phyloP scores from a whole-genome alignment of 163 green algal genomes.

The Dunaliella salina region DNA sequence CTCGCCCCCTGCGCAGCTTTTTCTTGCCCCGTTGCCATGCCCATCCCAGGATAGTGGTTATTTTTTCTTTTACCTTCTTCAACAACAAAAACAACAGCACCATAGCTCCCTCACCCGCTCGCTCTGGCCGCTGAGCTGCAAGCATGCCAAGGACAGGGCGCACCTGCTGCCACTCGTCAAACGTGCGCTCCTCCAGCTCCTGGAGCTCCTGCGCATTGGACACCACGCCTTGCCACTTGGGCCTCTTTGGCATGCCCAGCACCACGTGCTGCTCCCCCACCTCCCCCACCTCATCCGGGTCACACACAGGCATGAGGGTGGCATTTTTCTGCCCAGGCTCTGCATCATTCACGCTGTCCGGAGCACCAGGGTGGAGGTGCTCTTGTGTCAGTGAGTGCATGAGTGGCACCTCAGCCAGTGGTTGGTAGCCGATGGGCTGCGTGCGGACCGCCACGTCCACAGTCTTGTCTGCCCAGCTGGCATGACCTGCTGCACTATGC shows the following conservation, averaged over 20 bases:
- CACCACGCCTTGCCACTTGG: conserved; percentile 39
- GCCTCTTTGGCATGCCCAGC: conserved; percentile 50
- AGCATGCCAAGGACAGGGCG: neutral
- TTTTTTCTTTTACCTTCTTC: neutral
- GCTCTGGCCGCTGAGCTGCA: neutral
- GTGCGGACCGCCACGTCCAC: neutral
- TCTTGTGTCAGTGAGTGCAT: too few species aligned
- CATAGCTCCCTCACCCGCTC: too few species aligned
- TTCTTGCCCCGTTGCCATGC: neutral
- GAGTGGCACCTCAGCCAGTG: neutral
- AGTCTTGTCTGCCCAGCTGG: neutral
- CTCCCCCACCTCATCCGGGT: conserved; percentile 38
- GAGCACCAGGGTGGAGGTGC: too few species aligned
- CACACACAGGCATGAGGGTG: conserved; percentile 22
- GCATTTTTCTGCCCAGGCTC: neutral
- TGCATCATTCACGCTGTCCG: too few species aligned
- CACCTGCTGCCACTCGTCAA: conserved; percentile 35
- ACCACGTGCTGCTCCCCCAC: conserved; percentile 5
- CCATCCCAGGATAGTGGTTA: neutral
- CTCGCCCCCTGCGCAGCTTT: too few species aligned
- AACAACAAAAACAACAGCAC: neutral
- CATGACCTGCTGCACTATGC: too few species aligned
- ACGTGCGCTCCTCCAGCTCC: conserved; percentile 45
- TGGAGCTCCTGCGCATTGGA: conserved; percentile 47
- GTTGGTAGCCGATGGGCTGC: neutral